Evolutionary conservation across 139 green algal genomes (phyloP), one percentile per base, ranked within the genome.

Genomic region (Auxenochlorella pyrenoidosa): DNA sequence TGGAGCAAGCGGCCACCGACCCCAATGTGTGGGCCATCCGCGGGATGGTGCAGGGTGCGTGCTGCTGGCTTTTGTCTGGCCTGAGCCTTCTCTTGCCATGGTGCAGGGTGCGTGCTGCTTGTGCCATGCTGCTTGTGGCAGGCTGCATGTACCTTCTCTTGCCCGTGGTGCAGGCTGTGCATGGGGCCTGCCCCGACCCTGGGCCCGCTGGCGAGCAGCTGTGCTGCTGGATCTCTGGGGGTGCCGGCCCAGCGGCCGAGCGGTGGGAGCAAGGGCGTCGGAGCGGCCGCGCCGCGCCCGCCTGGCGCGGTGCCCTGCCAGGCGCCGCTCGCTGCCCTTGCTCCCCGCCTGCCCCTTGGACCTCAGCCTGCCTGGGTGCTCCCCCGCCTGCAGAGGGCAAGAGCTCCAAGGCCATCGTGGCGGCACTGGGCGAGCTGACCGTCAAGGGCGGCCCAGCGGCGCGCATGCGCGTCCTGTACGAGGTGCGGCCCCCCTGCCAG

Each of bases 391-490:
- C 80, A 85, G 80, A 85, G 13, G 80, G 80, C 60, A 76, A 58
- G 41, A 85, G 80, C 80, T 24, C 40, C 80, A 60, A 41, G 26
- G 22, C 30, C 0, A 40, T 94, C 34, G 83, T 83, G 3, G 77
- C 83, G 54, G 86, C 89, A 28, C 59, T 95, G 13, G 89, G 86
- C 60, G 85, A 85, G 44, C 75, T 97, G 73, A 75, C 78, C 0
- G 91, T 95, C 0, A 89, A 92, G 66, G 93, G 92, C 0, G 94
- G 93, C 36, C 82, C 92, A 10, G 89, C 94, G 0, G 84, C 85
- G 5, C 81, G 84, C 40, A 89, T 91, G 78, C 72, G 72, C 32
- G 84, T 91, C 30, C 86, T 96, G 5, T 95, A 93, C 81, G 86
- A 91, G 79, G 93, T 91, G 40, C n/a, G 79, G 34, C 40, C 32